Percentiles rank a stretch among this genome's conserved stretches.
Evolutionary conservation across 1,284 basidiomycete genomes (phyloP).

Genomic region (Kalmanozyma brasiliensis): DNA sequence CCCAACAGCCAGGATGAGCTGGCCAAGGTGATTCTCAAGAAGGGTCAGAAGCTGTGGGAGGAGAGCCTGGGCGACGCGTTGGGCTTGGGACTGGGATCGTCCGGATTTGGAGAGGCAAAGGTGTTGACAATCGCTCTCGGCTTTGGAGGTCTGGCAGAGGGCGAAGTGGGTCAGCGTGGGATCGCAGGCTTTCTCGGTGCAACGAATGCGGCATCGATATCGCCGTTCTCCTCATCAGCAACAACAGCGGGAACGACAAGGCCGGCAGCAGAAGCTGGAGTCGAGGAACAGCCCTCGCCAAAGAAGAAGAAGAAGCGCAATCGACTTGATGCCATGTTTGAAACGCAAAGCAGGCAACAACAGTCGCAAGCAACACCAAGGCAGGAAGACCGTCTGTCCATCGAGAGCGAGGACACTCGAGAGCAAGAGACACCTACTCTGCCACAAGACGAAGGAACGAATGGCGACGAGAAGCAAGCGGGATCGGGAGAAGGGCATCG

Average conservation of each 20-base stretch:
- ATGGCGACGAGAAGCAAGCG: background rate
- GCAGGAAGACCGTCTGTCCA: background rate
- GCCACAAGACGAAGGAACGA: background rate
- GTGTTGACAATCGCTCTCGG: slow-evolving; percentile 80
- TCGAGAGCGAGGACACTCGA: background rate
- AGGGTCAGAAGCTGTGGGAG: slow-evolving; percentile 85
- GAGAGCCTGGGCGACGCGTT: slow-evolving; percentile 75
- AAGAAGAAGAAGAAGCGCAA: slow-evolving; percentile 41
- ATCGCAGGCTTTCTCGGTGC: slow-evolving; percentile 83
- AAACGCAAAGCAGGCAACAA: slow-evolving; percentile 25
- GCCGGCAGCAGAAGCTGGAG: slow-evolving; percentile 7
- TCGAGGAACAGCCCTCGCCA: slow-evolving; percentile 15
- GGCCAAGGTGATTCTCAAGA: slow-evolving; percentile 77
- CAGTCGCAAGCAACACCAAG: slow-evolving; percentile 6
- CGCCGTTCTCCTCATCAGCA: background rate
- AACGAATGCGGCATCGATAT: slow-evolving; percentile 52
- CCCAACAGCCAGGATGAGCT: slow-evolving; percentile 42
- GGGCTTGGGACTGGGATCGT: slow-evolving; percentile 6
- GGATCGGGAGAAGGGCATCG: slow-evolving; percentile 8
- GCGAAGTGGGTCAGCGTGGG: slow-evolving; percentile 82
- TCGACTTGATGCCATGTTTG: slow-evolving; percentile 28
- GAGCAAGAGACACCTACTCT: background rate
- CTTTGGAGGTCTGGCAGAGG: slow-evolving; percentile 83
- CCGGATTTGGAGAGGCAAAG: slow-evolving; percentile 40
- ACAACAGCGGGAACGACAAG: slow-evolving; percentile 56